Evolutionary conservation across 352 stramenopile genomes (phyloP), one percentile per base, ranked within the genome.

Genomic region (Phytophthora lateralis): DNA sequence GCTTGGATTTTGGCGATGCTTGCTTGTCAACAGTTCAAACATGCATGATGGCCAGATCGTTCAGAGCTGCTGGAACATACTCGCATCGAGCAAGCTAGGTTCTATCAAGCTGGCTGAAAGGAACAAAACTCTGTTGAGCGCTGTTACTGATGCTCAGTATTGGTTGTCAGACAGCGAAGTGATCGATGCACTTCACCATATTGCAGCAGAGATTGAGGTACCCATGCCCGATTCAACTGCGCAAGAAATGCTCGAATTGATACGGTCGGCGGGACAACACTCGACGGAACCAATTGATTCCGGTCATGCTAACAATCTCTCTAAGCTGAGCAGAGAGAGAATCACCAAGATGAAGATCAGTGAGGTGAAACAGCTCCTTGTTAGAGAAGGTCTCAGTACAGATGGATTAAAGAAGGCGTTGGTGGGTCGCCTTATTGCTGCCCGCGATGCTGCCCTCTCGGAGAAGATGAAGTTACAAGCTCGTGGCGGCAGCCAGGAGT

Each of bases 1-100:
- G 20, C 60, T 89, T 15, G 76, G 76, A 1, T 88, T 89, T 52
- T 89, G 80, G 80, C 73, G 70, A 46, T 86, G 70, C 41, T 70
- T 89, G 57, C 55, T 88, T 17, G 42, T 78, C 35, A 75, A 60
- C 63, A 60, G 49, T n/a, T 27, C 51, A 2, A 48, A 11, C 20
- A 45, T 37, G 12, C n/a, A 15, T 7, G 38, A 66, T n/a, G 63
- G 11, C 26, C 3, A 63, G 20, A 32, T 39, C 9, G 29, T 68
- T 7, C 39, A 67, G 42, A 64, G 42, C 14, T 84, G 75, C 44
- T 89, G 79, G 79, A 20, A 34, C 17, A 24, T 82, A 18, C 54
- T 81, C 2, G 39, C 18, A 8, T 50, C 50, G 10, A 49, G 9
- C 12, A 58, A 43, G 49, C 15, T 11, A 38, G 17, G 43, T 5